A percentile compares a stretch with the other conserved stretches of the same genome.
Evolutionary conservation across 129 eudicot genomes (phyloP).

Genomic region (Kitagawia praeruptora): DNA sequence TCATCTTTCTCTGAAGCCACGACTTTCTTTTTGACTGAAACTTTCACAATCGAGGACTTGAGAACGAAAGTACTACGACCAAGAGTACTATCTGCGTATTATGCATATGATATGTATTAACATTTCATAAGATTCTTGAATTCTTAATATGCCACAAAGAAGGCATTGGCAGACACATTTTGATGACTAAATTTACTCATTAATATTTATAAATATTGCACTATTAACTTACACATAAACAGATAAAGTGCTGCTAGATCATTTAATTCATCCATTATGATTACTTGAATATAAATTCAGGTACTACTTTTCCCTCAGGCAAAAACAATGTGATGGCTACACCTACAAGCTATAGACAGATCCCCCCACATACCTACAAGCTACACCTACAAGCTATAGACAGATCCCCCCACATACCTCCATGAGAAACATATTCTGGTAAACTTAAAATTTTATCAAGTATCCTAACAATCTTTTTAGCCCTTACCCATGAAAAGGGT

Average conservation of each 20-base stretch:
- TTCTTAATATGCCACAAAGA: not conserved
- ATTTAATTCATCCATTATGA: not conserved
- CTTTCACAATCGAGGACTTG: slow-evolving; percentile 1
- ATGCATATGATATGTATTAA: not conserved
- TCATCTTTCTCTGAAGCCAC: not conserved
- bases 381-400: too few relatives aligned
- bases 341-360: not conserved
- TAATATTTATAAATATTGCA: not conserved
- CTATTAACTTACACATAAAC: not conserved
- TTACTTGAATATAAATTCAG: not conserved
- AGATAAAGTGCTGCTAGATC: not conserved
- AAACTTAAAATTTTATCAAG: not conserved
- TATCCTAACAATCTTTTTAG: not conserved
- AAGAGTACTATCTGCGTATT: not conserved
- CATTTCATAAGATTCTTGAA: not conserved
- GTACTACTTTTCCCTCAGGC: not conserved
- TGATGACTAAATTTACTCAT: not conserved
- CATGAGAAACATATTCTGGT: not conserved
- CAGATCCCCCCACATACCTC: not conserved
- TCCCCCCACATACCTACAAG: too few relatives aligned
- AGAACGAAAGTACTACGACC: not conserved
- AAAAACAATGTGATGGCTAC: not conserved
- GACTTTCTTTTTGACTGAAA: not conserved
- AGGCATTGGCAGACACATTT: not conserved
- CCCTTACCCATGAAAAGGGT: not conserved